Base-by-base conservation (phyloP, 1,284 basidiomycete genomes). In the Leccinum griseonigrum region DNA sequence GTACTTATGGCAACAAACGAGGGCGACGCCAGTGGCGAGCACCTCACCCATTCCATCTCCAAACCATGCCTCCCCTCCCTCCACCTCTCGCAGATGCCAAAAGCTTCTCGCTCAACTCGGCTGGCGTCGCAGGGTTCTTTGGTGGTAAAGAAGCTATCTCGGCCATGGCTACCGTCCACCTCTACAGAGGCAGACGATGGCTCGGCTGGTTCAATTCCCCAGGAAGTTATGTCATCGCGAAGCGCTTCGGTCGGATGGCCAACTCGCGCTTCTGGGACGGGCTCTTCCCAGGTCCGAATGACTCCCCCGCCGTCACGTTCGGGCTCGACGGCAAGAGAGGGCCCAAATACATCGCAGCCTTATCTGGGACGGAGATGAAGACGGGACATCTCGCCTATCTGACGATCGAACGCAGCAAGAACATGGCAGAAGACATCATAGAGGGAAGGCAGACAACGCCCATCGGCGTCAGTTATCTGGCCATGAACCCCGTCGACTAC, bases 181-280 rank as follows among this genome's bases (percentile, higher is more conserved):
- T 76, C 11, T 74, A 66, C 54, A 29, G 57, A 46, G 65, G 64
- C 3, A 67, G 68, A 46, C 68, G 63, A 5, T 75, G 66, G 67
- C 53, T 76, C n/a, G 74, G 74, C 3, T 75, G 75, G 75, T 76
- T 65, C 56, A 76, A 75, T 16, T 68, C 69, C 7, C 74, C 74
- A 3, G 74, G 74, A 14, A 68, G 71, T 54, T 74, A 72, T 43
- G 61, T 56, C 1, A 51, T 75, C 10, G 74, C 70, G 13, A 71
- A 67, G 50, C 63, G 64, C 8, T 76, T 73, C 29, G 73, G 68
- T 8, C 50, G 59, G 48, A 67, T 74, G 57, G 75, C 74, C 0
- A 66, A 69, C 40, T 67, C 71, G 11, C 60, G 63, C 13, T 62
- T 75, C 26, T 75, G 73, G 71, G 62, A 68, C 28, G 69, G 71